A percentile compares a stretch with the other conserved stretches of the same genome.
Evolutionary conservation across 345 rosid genomes (phyloP).

Genomic region (Corchorus olitorius): DNA sequence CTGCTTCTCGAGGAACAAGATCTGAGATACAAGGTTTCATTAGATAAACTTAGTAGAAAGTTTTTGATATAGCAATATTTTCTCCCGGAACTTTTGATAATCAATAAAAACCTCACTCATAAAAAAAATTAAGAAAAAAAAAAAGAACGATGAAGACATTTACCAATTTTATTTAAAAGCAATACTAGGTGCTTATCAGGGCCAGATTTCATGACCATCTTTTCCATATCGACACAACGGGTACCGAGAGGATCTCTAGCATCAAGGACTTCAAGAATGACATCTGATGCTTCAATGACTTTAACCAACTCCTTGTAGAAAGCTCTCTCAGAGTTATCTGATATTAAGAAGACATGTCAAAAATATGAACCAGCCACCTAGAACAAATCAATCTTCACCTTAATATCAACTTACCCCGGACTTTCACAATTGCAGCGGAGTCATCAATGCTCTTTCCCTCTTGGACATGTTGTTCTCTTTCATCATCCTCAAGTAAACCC

Average conservation of each 20-base stretch:
- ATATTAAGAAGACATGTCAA: conserved; percentile 19
- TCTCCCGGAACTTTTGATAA: no score
- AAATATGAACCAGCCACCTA: neutral
- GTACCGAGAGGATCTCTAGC: conserved; percentile 95
- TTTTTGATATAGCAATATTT: no score
- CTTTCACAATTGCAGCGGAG: conserved; percentile 37
- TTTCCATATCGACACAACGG: conserved; percentile 93
- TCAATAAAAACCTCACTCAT: no score
- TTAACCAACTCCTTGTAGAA: conserved; percentile 95
- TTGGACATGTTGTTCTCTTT: conserved; percentile 29
- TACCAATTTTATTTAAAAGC: conserved; percentile 92
- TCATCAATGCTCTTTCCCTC: conserved; percentile 34
- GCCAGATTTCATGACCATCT: conserved; percentile 83
- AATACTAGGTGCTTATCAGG: conserved; percentile 80
- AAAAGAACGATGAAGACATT: neutral
- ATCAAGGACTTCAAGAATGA: conserved; percentile 93
- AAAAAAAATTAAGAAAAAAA: no score
- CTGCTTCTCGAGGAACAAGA: conserved; percentile 98
- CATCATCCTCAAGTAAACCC: conserved; percentile 62
- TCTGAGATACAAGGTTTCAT: conserved; percentile 41
- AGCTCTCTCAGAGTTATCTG: conserved; percentile 87
- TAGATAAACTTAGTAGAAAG: neutral
- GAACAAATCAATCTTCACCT: neutral
- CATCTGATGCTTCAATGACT: conserved; percentile 90
- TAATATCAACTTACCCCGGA: conserved; percentile 48